Evolutionary conservation across 1,284 basidiomycete genomes (phyloP).

Genomic region (Sanghuangporus weigelae): DNA sequence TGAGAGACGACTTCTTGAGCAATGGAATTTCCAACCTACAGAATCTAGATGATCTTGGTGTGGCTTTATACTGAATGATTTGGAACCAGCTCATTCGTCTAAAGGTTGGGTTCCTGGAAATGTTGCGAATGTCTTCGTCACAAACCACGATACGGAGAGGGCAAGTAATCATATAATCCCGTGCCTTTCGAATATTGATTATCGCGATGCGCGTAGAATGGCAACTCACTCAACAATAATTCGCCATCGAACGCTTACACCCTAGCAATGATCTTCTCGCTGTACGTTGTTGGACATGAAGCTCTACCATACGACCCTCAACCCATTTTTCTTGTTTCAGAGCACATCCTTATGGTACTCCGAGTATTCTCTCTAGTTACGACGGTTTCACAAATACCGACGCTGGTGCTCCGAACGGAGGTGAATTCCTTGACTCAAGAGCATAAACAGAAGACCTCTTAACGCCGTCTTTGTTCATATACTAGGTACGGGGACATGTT

Average conservation of each 20-base stretch:
- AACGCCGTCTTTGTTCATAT: background rate
- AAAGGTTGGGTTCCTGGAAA: conserved; percentile 53
- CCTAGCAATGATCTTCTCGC: conserved; percentile 55
- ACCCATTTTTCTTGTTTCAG: conserved; percentile 17
- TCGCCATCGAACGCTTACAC: conserved; percentile 63
- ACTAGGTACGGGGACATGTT: conserved; percentile 51
- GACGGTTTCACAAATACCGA: conserved; percentile 42
- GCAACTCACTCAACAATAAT: conserved; percentile 48
- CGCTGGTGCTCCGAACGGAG: conserved; percentile 51
- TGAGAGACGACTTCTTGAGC: conserved; percentile 47
- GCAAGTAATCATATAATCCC: conserved; percentile 29
- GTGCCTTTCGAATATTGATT: background rate
- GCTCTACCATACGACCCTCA: background rate
- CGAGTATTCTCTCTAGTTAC: conserved; percentile 60
- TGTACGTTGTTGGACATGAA: conserved; percentile 26
- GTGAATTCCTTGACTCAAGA: conserved; percentile 24
- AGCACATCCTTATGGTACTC: conserved; percentile 61
- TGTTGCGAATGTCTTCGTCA: conserved; percentile 60
- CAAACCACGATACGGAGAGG: conserved; percentile 67
- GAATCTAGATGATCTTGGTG: conserved; percentile 50
- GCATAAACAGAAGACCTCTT: background rate
- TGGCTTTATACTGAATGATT: background rate
- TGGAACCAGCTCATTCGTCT: background rate
- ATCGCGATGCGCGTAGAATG: conserved; percentile 32
- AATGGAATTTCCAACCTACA: conserved; percentile 48